Base-by-base conservation (phyloP, 768 basidiomycete species). In the Tephrocybe sp. region DNA sequence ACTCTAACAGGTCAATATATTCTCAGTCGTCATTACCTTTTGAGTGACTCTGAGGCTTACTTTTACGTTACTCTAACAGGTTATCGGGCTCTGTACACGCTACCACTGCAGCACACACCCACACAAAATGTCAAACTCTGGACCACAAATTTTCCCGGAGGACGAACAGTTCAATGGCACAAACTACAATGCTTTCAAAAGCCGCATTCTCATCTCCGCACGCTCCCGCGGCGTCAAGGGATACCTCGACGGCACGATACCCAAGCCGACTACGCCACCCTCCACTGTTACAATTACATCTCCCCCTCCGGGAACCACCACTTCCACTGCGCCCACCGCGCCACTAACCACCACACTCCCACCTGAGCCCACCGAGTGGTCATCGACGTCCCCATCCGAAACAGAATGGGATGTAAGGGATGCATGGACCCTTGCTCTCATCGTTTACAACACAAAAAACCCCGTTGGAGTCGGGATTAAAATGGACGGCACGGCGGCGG, bases 371-470 rank as follows among this genome's bases (percentile, higher is more conserved):
- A 59, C 55, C 24, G 40, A 22, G 16, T 52, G 55, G 49, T 40
- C 19, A 21, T 59, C 54, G 0, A 18, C 5, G 1, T 44, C 19
- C 12, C 64, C 64, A 2, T 52, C 55, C 1, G 2, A 19, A 7
- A 53, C 57, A 0, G 57, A 66, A 21, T 66, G 57, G 60, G 45
- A 49, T 1, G 42, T 49, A 5, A 41, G 57, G 1, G 58, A 66
- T 23, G 56, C 53, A 0, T 57, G 59, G 51, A 46, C 57, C 4
- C 33, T 47, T 2, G 51, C 47, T 1, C 52, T 58, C 0, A 46
- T 65, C 22, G 37, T 57, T 9, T 49, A 57, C 21, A 65, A 65
- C 46, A 53, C 55, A 25, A 59, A 62, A 31, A 60, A 65, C 31
- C 54, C 58, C 0, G 37, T 64, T 7, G 62, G 62, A 7, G 29